Evolutionary conservation across 805 yeast species (phyloP).

Genomic region (Komagataella kurtzmanii): DNA sequence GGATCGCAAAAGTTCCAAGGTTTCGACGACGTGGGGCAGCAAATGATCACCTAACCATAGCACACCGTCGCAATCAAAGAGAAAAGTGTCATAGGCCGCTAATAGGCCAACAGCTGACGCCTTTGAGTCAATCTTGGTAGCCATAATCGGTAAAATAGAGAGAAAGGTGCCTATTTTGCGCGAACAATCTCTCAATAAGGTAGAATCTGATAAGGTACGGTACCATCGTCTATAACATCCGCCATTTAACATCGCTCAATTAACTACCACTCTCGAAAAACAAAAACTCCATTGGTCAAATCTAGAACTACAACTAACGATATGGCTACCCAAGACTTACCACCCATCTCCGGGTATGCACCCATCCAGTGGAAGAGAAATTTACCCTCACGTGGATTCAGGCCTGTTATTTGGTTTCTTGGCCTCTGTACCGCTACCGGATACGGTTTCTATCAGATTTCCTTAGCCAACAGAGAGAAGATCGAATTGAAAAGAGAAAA

Average conservation of each 20-base stretch:
- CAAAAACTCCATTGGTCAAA: not conserved
- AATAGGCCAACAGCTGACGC: conserved; percentile 41
- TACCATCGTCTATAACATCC: not conserved
- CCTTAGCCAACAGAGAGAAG: conserved; percentile 60
- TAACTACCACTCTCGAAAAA: not conserved
- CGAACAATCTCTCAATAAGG: not conserved
- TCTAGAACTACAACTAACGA: not conserved
- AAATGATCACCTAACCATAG: conserved; percentile 82
- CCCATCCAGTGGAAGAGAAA: conserved; percentile 84
- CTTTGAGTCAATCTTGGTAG: conserved; percentile 33
- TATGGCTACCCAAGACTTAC: conserved; percentile 49
- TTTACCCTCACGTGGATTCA: conserved; percentile 73
- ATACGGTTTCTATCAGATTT: conserved; percentile 58
- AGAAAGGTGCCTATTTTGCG: not conserved
- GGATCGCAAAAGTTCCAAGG: conserved; percentile 44
- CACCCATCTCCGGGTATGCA: conserved; percentile 79
- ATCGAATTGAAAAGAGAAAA: conserved; percentile 66
- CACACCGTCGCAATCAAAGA: conserved; percentile 97
- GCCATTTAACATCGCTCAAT: not conserved
- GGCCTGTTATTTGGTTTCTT: conserved; percentile 61
- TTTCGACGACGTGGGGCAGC: conserved; percentile 69
- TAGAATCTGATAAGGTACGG: not conserved
- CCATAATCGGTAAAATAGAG: conserved; percentile 15
- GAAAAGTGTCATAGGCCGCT: conserved; percentile 63
- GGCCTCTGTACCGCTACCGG: conserved; percentile 49